Base-by-base conservation (phyloP, 169 alveolate genomes). In the Ophryocystis elektroscirrha region DNA sequence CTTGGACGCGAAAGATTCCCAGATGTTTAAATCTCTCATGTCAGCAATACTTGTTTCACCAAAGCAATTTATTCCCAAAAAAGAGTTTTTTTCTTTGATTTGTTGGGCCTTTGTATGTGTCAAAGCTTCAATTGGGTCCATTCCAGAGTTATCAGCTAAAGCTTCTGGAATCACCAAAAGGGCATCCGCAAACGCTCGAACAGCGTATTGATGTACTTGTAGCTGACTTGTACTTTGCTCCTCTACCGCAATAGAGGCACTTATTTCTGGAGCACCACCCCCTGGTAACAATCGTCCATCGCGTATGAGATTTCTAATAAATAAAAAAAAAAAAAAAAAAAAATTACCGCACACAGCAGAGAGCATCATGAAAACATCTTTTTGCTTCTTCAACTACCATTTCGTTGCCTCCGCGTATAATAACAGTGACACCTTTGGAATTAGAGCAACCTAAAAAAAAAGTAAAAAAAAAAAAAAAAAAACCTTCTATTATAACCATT, bases 251-350 rank as follows among this genome's bases (percentile, higher is more conserved):
- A 83, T 54, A 22, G 95, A 73, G 54, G 93, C 88, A 41, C 94
- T 85, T 15, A 89, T 81, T 65, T 92, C 98, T 25, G 95, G 74
- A 3, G 96, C 87, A 4, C 98, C 97, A 1, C 98, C 98, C 16
- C 98, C 98, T 20, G 93, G 85, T 18, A 89, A 87, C 2, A 92
- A 82, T 39, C 83, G 58, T 30, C 74, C 61, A 63, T 79, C 84
- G 30, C 86, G 65, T 20, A 82, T 71, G 48, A 77, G 45, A 39
- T 76, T 72, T 42, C 70, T 35, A 12, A 15, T 1, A 38, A 25
- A 5, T 5, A 28, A 32, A 42, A 42, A 16, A 5, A 42, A 19
- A 9, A 22, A 76, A 68, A 45, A 69, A 74, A n/a, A 77, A 61
- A 71, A 81, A 60, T 50, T 81, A 78, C 48, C 97, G 79, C 7